Evolutionary conservation across 2,329 filamentous ascomycete species (phyloP).

Genomic region (Helotiales sp.): DNA sequence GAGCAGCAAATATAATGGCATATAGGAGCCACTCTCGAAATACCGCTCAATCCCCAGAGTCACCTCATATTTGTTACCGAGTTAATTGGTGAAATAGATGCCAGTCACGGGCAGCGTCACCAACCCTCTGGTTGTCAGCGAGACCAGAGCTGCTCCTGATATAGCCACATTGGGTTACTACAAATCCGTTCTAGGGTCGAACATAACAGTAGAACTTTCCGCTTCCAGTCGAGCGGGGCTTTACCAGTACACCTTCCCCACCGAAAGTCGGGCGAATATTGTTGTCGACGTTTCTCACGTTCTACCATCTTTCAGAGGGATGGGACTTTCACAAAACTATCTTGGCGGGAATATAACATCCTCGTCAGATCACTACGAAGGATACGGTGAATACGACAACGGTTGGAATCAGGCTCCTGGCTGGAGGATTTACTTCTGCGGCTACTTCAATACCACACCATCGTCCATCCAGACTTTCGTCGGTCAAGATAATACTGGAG

Average conservation of each 20-base stretch:
- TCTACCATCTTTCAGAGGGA: conserved; percentile 58
- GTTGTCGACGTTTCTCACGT: conserved; percentile 66
- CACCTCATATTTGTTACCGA: too few species aligned
- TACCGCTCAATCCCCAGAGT: too few species aligned
- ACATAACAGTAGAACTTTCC: conserved; percentile 56
- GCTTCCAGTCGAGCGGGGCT: conserved; percentile 57
- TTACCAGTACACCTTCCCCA: conserved; percentile 59
- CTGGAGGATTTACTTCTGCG: conserved; percentile 65
- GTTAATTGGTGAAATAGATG: too few species aligned
- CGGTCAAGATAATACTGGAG: conserved; percentile 32
- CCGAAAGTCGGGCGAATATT: conserved; percentile 39
- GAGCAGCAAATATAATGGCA: too few species aligned
- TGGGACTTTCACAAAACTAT: conserved; percentile 61
- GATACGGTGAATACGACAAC: conserved; percentile 62
- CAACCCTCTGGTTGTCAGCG: conserved; percentile 55
- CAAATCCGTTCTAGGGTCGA: conserved; percentile 53
- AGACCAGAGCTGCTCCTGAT: conserved; percentile 51
- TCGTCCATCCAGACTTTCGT: conserved; percentile 45
- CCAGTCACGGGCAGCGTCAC: conserved; percentile 49
- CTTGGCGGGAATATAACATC: conserved; percentile 57
- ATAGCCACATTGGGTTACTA: conserved; percentile 61
- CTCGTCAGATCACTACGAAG: conserved; percentile 54
- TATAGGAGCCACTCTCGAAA: too few species aligned
- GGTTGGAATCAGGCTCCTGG: conserved; percentile 64
- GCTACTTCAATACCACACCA: conserved; percentile 51